Base-by-base conservation (phyloP, 2,329 filamentous ascomycete genomes). In the Pyrenophora graminea region DNA sequence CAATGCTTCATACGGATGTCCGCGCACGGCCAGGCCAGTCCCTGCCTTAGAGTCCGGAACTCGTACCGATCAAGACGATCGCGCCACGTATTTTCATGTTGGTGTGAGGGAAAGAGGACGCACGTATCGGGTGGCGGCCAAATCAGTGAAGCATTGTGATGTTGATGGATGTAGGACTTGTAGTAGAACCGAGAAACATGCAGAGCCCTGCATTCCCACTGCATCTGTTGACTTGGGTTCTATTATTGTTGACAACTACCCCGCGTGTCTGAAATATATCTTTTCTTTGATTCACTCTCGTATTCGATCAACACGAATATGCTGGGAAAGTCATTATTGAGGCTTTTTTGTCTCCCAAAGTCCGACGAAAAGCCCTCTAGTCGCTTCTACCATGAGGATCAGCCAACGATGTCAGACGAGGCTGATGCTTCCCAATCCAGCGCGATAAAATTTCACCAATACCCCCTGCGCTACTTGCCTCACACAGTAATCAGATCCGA, bases 401-500 rank as follows among this genome's bases (percentile, higher is more conserved):
- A 40, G 17, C 48, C 18, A 15, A 42, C 39, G 27, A 37, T 33
- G 4, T 40, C 39, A 27, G n/a, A 33, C 38, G 33, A 39, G 19
- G 33, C 31, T n/a, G 39, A 51, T 43, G 27, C 21, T 18, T 48
- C 38, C 44, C 36, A 25, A 9, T 48, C 44, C 15, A 42, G 30
- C 21, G 39, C 34, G 21, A 23, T 34, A 10, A 33, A 21, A 6
- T 25, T 37, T 2, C n/a, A 30, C 33, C 23, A 30, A 17, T 33
- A 30, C 10, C 47, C 46, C 8, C 46, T 48, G 15, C 25, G 40
- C 4, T 45, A 50, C 25, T n/a, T 57, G 15, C 51, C 55, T 15
- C 51, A 55, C 18, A 57, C 55, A 3, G 10, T 44, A n/a, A 42
- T 55, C 25, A 48, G 36, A 13, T 51, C 47, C n/a, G 40, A 57